Evolutionary conservation across 805 yeast genomes (phyloP), one percentile per base, ranked within the genome.

Genomic region (Kodamaea hsintzibuensis): DNA sequence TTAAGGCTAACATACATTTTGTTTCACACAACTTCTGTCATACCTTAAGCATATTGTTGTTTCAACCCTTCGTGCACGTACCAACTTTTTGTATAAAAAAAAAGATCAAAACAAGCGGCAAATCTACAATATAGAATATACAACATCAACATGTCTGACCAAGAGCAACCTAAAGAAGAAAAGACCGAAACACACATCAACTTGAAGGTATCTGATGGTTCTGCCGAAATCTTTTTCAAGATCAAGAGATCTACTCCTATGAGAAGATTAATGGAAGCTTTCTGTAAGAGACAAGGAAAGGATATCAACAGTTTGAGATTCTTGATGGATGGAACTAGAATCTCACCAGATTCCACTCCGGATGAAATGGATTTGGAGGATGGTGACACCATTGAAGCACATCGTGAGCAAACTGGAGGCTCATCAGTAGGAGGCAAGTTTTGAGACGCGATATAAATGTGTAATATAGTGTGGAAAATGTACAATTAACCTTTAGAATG

Each of bases 241-340:
- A 93, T 95, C 72, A 91, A 92, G 77, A 83, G 89, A 74, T 81
- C 92, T 42, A 95, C 99, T 4, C 96, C 93, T 47, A 82, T 95
- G 79, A 89, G 84, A 72, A 89, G 97, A 76, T 84, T 95, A 65
- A 93, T 95, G 91, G 98, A 93, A 66, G 97, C 98, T 10, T 95
- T 93, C 71, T 96, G 98, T 71, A 92, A 92, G 76, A 89, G 99
- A 79, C 97, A 93, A 68, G 98, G 98, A 44, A 93, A 93, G 71
- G 84, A 88, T 59, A 75, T 88, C 67, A 84, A 82, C 61, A 83
- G 93, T 50, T 77, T 95, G 69, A 84, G 98, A 71, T 95, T 95
- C 71, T 78, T 95, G 66, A 86, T 86, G 68, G 99, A 95, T 60
- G 99, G 99, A 59, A 88, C 91, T 62, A 85, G 98, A 67, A 85